Conservation (phyloP, 192 early-diverging fungal genomes). For the Coemansia furcata region DNA sequence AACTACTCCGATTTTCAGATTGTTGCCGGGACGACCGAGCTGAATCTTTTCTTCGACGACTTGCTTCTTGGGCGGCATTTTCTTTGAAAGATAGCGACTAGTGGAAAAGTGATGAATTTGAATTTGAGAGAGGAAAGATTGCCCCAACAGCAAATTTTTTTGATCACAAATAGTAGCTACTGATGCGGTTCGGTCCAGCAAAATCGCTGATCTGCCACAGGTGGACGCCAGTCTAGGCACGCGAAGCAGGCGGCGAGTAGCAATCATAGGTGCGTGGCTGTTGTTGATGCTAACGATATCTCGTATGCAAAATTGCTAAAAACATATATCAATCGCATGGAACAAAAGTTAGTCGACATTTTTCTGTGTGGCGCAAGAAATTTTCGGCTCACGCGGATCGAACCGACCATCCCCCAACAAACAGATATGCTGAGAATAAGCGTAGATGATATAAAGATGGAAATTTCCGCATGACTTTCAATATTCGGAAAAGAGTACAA, state of each 20-base stretch:
- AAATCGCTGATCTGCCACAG: neutral
- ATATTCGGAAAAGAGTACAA: neutral
- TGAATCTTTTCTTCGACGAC: conserved; percentile 71
- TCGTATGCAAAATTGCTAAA: neutral
- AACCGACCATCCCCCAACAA: neutral
- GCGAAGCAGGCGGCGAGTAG: neutral
- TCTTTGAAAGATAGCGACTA: conserved; percentile 2
- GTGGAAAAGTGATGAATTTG: conserved; percentile 1
- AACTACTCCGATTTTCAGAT: conserved; percentile 92
- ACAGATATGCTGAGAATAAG: no score
- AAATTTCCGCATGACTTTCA: neutral
- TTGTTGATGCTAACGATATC: neutral
- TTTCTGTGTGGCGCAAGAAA: neutral
- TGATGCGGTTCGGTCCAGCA: neutral
- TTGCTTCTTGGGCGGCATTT: conserved; percentile 82
- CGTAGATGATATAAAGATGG: no score
- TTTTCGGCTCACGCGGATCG: neutral
- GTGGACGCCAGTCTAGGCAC: neutral
- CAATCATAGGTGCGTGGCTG: neutral
- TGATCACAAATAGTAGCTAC: neutral
- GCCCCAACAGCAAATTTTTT: neutral
- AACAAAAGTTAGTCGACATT: neutral
- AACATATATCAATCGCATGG: neutral
- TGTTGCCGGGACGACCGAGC: conserved; percentile 82
- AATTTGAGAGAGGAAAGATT: neutral